These are phyloP conservation scores for Scenedesmus sp. DNA, from an alignment of 163 green algal genomes.

Conservation along the genomic window DNA sequence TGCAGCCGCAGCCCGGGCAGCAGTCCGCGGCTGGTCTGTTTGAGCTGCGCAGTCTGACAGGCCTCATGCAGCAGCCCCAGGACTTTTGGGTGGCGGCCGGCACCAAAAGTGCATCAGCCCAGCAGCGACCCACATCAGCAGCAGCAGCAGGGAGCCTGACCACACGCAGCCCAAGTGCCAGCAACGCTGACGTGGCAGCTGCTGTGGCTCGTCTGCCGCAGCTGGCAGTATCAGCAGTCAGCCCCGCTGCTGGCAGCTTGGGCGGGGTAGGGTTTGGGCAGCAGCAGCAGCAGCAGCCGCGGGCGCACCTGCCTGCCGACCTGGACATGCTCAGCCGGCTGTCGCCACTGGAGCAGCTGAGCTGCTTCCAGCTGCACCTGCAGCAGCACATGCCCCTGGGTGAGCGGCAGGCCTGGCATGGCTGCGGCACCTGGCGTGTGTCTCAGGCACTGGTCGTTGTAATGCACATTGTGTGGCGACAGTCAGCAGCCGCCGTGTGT, in stretches of 20 bases:
- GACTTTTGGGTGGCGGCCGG: neutral
- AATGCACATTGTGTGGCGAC: no score
- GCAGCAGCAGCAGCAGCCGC: constrained; percentile 25
- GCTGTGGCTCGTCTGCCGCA: neutral
- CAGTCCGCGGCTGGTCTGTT: neutral
- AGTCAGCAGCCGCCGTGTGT: no score
- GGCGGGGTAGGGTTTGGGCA: neutral
- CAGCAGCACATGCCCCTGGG: constrained; percentile 34
- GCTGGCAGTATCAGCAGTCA: neutral
- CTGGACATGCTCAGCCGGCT: constrained; percentile 43
- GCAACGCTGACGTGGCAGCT: neutral
- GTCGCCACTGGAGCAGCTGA: constrained; percentile 20
- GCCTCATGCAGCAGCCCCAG: constrained; percentile 8
- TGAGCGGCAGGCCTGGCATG: no score
- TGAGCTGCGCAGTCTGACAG: constrained; percentile 24
- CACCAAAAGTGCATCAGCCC: neutral
- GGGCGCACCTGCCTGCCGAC: neutral
- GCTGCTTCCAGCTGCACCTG: constrained; percentile 47
- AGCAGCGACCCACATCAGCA: neutral
- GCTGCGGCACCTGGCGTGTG: no score
- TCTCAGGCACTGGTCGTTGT: no score
- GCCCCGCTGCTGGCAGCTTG: neutral
- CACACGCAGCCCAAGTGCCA: neutral
- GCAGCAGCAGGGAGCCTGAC: neutral
- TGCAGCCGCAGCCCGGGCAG: constrained; percentile 27